Evolutionary conservation across 2,329 filamentous ascomycete genomes (phyloP).

Genomic region (Ploettnerulaceae sp.): DNA sequence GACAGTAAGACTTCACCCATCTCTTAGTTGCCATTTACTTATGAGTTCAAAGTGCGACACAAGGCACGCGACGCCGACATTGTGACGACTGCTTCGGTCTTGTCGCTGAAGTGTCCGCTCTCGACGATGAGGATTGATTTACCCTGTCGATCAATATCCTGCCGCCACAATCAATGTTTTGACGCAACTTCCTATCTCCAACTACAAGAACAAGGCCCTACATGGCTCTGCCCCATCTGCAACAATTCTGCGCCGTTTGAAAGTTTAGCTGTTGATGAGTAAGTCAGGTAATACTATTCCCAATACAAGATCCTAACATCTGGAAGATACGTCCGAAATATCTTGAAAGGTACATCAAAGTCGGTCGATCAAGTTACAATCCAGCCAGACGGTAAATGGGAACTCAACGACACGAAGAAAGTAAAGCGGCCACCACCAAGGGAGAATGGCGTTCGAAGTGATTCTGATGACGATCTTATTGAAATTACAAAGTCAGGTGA

Average conservation of each 20-base stretch:
- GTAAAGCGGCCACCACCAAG: slow-evolving; percentile 15
- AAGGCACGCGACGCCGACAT: slow-evolving; percentile 86
- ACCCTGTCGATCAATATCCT: slow-evolving; percentile 74
- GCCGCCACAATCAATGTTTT: slow-evolving; percentile 91
- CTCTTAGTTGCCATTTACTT: background rate
- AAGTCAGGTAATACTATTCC: slow-evolving; percentile 35
- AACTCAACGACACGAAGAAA: slow-evolving; percentile 31
- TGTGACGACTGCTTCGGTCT: slow-evolving; percentile 77
- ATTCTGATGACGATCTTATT: slow-evolving; percentile 46
- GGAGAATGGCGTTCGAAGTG: slow-evolving; percentile 28
- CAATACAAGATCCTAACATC: slow-evolving; percentile 15
- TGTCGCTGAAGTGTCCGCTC: slow-evolving; percentile 89
- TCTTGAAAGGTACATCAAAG: slow-evolving; percentile 66
- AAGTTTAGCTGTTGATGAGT: slow-evolving; percentile 82
- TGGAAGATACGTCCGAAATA: slow-evolving; percentile 79
- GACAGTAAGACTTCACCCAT: slow-evolving; percentile 58
- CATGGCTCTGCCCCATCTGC: slow-evolving; percentile 95
- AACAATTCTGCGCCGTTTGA: slow-evolving; percentile 79
- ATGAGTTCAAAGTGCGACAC: slow-evolving; percentile 59
- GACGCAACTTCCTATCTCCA: slow-evolving; percentile 90
- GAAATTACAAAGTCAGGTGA: slow-evolving; percentile 39
- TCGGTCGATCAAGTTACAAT: slow-evolving; percentile 82
- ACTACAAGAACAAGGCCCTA: slow-evolving; percentile 90
- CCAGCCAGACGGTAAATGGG: slow-evolving; percentile 81
- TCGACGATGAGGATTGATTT: slow-evolving; percentile 77